A percentile compares a stretch with the other conserved stretches of the same genome.
These are phyloP conservation scores for Dryadomyces sulphureus DNA, from an alignment of 2,329 filamentous ascomycete genomes.

Conservation along the genomic window DNA sequence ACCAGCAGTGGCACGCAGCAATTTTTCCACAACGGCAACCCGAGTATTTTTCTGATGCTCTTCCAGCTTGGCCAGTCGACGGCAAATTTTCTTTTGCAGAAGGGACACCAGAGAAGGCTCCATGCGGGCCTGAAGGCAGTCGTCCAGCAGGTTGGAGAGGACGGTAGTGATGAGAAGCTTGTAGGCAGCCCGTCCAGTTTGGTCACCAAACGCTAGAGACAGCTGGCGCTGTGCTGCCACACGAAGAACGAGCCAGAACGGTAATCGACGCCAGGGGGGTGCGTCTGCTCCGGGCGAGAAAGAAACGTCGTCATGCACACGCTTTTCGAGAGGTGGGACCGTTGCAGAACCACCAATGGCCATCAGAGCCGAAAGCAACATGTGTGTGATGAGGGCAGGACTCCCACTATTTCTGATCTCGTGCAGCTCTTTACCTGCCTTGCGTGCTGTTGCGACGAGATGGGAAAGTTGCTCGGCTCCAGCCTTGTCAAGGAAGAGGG, in stretches of 20 bases:
- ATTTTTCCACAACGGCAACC: no score
- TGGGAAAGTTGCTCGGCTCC: slow-evolving; percentile 27
- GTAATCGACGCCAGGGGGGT: slow-evolving; percentile 49
- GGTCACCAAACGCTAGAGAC: slow-evolving; percentile 20
- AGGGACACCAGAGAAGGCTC: slow-evolving; percentile 20
- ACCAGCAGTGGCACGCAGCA: no score
- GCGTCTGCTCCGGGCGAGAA: no score
- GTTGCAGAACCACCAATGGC: slow-evolving; percentile 27
- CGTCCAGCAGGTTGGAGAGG: slow-evolving; percentile 29
- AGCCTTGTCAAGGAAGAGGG: slow-evolving; percentile 39
- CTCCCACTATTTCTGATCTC: slow-evolving; percentile 45
- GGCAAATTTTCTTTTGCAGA: slow-evolving; percentile 25
- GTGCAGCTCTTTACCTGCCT: slow-evolving; percentile 30
- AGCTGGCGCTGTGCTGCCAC: slow-evolving; percentile 41
- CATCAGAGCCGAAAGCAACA: slow-evolving; percentile 46
- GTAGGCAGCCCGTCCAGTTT: slow-evolving; percentile 33
- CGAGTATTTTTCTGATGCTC: no score
- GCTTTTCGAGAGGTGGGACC: slow-evolving; percentile 33
- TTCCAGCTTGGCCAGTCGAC: not conserved
- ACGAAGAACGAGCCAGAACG: slow-evolving; percentile 47
- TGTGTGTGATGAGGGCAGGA: slow-evolving; percentile 41
- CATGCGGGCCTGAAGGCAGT: slow-evolving; percentile 14
- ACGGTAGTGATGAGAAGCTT: slow-evolving; percentile 41
- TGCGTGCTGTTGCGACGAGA: slow-evolving; percentile 33
- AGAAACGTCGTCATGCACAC: slow-evolving; percentile 52